Conservation (phyloP, 441 rosid genomes). For the Macaranga tanarius region DNA sequence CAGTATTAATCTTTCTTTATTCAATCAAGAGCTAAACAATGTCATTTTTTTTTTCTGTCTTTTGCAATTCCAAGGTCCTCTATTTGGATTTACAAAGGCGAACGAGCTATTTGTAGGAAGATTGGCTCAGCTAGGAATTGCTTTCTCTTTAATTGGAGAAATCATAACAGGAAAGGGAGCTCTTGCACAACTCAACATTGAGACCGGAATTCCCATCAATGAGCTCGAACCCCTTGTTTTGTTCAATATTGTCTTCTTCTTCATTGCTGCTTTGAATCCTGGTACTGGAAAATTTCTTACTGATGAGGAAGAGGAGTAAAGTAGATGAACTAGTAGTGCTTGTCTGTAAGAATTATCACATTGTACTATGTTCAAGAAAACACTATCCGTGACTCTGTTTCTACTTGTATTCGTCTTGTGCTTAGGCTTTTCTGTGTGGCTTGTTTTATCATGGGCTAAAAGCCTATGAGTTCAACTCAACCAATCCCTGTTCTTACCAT, state of each 20-base stretch:
- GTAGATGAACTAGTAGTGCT: conserved; percentile 14
- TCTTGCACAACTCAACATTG: conserved; percentile 88
- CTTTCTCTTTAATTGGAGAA: conserved; percentile 91
- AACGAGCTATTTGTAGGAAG: conserved; percentile 90
- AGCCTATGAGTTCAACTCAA: neutral
- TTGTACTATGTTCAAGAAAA: neutral
- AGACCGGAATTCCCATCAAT: conserved; percentile 79
- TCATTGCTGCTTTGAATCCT: conserved; percentile 82
- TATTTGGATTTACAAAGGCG: conserved; percentile 88
- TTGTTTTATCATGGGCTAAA: neutral
- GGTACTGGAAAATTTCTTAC: conserved; percentile 87
- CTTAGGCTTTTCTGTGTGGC: neutral
- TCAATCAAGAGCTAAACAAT: too few relatives aligned
- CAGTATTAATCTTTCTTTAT: too few relatives aligned
- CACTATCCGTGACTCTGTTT: too few relatives aligned
- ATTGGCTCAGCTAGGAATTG: conserved; percentile 91
- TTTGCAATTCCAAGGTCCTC: conserved; percentile 53
- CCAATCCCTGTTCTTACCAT: too few relatives aligned
- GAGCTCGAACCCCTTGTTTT: conserved; percentile 90
- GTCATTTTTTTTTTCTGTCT: neutral
- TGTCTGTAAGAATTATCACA: too few relatives aligned
- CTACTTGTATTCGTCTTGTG: too few relatives aligned
- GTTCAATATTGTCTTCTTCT: conserved; percentile 85
- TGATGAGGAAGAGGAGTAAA: conserved; percentile 55
- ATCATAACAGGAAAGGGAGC: conserved; percentile 94